Conservation (phyloP, 2,329 filamentous ascomycete species). For the Aureobasidium lini region DNA sequence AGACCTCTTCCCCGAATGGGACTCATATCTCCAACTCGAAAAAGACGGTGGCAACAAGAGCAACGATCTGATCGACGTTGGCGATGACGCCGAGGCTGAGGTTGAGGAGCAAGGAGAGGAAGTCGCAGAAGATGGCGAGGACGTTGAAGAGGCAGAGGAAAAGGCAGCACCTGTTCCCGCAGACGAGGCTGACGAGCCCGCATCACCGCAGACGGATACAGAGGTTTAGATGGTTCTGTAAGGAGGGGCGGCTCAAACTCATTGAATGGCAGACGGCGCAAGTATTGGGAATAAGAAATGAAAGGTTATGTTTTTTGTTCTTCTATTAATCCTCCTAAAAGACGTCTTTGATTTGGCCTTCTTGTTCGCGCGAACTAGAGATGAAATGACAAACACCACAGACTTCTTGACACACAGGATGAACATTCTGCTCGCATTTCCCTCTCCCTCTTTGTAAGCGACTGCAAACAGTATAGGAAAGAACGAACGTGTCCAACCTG, state of each 20-base stretch:
- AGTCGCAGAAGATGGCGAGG: slow-evolving; percentile 15
- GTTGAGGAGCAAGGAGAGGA: slow-evolving; percentile 14
- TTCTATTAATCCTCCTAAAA: background rate
- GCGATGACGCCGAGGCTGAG: slow-evolving; percentile 16
- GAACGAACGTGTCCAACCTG: too few species aligned
- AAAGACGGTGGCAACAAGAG: slow-evolving; percentile 52
- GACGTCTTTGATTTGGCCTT: too few species aligned
- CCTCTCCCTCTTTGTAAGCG: too few species aligned
- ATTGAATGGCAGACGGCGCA: background rate
- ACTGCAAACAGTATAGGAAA: too few species aligned
- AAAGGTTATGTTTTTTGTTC: background rate
- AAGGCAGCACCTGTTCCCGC: background rate
- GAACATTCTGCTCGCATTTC: too few species aligned
- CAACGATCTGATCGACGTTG: slow-evolving; percentile 34
- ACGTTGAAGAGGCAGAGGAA: slow-evolving; percentile 13
- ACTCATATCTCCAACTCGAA: slow-evolving; percentile 79
- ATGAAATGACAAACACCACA: too few species aligned
- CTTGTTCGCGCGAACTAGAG: too few species aligned
- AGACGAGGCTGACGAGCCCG: slow-evolving; percentile 13
- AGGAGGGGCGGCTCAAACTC: background rate
- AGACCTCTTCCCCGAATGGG: slow-evolving; percentile 94
- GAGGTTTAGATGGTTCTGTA: slow-evolving; percentile 10
- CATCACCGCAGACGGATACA: slow-evolving; percentile 13
- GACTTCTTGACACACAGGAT: too few species aligned
- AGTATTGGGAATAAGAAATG: background rate